These are phyloP conservation scores for Amylostereum areolatum DNA, from an alignment of 1,284 basidiomycete genomes.

Conservation along the genomic window DNA sequence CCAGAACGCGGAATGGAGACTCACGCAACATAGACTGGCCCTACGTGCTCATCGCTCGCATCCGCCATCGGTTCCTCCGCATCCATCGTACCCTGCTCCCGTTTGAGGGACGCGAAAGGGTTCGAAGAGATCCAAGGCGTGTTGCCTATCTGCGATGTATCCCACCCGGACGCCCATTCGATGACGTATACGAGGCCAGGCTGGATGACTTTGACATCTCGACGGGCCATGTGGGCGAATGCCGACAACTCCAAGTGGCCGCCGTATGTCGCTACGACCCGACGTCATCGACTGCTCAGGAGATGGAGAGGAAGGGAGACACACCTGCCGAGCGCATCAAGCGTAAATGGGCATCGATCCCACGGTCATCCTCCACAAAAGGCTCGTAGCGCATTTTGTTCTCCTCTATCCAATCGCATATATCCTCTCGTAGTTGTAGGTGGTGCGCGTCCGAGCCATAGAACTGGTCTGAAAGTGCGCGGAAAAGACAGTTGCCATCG, in stretches of 20 bases:
- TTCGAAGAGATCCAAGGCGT: no score
- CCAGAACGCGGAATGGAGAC: conserved; percentile 26
- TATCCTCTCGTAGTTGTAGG: conserved; percentile 60
- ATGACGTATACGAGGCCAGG: conserved; percentile 83
- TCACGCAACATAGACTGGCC: conserved; percentile 74
- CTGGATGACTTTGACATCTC: conserved; percentile 87
- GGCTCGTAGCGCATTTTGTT: conserved; percentile 75
- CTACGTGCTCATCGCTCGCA: conserved; percentile 21
- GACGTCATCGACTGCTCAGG: conserved; percentile 4
- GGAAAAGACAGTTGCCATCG: conserved; percentile 87
- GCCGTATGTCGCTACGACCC: conserved; percentile 71
- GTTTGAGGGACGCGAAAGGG: conserved; percentile 20
- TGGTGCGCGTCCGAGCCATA: conserved; percentile 74
- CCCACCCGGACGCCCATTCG: conserved; percentile 59
- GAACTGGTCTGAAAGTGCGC: conserved; percentile 76
- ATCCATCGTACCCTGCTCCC: conserved; percentile 22
- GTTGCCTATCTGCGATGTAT: conserved; percentile 8
- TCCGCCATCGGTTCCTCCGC: conserved; percentile 24
- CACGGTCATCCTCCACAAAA: conserved; percentile 85
- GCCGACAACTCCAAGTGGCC: conserved; percentile 89
- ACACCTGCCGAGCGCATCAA: conserved; percentile 74
- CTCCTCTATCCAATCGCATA: conserved; percentile 77
- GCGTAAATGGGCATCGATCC: conserved; percentile 61
- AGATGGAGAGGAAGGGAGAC: conserved; percentile 15
- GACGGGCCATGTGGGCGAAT: conserved; percentile 74